Evolutionary conservation across 2,329 filamentous ascomycete species (phyloP).

Genomic region (Trichoderma sp.): DNA sequence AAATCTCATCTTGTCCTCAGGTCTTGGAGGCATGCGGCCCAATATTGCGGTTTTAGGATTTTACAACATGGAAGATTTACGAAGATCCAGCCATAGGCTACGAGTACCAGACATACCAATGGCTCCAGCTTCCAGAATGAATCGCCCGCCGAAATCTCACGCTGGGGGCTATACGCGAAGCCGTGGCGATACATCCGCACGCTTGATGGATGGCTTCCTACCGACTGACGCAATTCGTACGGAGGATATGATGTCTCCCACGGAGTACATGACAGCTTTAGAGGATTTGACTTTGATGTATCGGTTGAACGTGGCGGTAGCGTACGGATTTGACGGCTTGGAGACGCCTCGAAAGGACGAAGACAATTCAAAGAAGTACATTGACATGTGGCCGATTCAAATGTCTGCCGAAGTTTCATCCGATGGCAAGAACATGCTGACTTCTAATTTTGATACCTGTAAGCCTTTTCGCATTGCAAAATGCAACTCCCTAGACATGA

Average conservation of each 20-base stretch:
- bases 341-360: slow-evolving; percentile 67
- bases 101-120: slow-evolving; percentile 55
- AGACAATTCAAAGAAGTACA: slow-evolving; percentile 69
- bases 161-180: slow-evolving; percentile 40
- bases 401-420: slow-evolving; percentile 83
- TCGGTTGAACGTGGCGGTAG: slow-evolving; percentile 82
- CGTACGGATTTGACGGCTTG: slow-evolving; percentile 75
- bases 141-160: slow-evolving; percentile 35
- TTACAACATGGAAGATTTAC: slow-evolving; percentile 77
- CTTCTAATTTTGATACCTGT: slow-evolving; percentile 91
- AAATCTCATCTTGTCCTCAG: slow-evolving; percentile 79
- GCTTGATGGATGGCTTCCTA: slow-evolving; percentile 58
- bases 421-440: slow-evolving; percentile 68
- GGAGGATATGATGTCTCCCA: slow-evolving; percentile 68
- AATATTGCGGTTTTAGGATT: slow-evolving; percentile 83
- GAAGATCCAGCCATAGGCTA: slow-evolving; percentile 58
- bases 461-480: slow-evolving; percentile 38
- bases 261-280: slow-evolving; percentile 77
- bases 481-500: background rate
- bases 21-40: slow-evolving; percentile 82
- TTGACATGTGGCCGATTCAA: slow-evolving; percentile 90
- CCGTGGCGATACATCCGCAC: slow-evolving; percentile 57
- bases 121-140: slow-evolving; percentile 40
- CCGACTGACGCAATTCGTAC: slow-evolving; percentile 71
- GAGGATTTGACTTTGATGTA: slow-evolving; percentile 78